Evolutionary conservation across 2,329 filamentous ascomycete genomes (phyloP), one percentile per base, ranked within the genome.

Genomic region (Cercospora brassicicola): DNA sequence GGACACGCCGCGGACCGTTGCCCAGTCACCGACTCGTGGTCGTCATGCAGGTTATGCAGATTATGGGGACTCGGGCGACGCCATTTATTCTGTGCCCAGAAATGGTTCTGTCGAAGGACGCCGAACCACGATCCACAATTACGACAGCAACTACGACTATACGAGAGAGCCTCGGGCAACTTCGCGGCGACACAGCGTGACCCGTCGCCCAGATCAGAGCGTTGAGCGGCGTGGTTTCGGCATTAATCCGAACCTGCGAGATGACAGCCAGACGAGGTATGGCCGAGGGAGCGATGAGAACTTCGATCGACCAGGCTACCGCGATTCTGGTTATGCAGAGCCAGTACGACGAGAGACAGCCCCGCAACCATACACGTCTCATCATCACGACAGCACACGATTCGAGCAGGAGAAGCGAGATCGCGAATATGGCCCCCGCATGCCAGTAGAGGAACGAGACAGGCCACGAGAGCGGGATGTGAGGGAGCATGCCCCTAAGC

Each of bases 171-270:
- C 79, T 15, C 78, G 78, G 59, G 77, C 73, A 20, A 64, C 79
- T 51, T 75, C 76, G 33, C 72, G 77, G 8, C 69, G 75, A 73
- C 75, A 72, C 73, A 80, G 72, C 79, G 80, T 60, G 74, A 82
- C 73, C 31, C 73, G 62, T 71, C 28, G 81, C 76, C 66, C 78
- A 51, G 83, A 85, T 69, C 76, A 76, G 33, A 81, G 83, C 36
- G 80, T 85, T 3, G 79, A 81, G 30, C 74, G 78, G 4, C 79
- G 83, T 65, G 83, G 83, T 6, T 85, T 85, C 66, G 83, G 83
- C 62, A 84, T 84, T 20, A 62, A 68, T n/a, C 55, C 66, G 9
- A 67, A 69, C 31, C 62, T 65, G 26, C 63, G 70, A 45, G 59
- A 61, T 33, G 70, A 71, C 18, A 72, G 70, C 42, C 68, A 74